phyloP scores from a whole-genome alignment of 129 eudicot species.

The Tagetes patula region DNA sequence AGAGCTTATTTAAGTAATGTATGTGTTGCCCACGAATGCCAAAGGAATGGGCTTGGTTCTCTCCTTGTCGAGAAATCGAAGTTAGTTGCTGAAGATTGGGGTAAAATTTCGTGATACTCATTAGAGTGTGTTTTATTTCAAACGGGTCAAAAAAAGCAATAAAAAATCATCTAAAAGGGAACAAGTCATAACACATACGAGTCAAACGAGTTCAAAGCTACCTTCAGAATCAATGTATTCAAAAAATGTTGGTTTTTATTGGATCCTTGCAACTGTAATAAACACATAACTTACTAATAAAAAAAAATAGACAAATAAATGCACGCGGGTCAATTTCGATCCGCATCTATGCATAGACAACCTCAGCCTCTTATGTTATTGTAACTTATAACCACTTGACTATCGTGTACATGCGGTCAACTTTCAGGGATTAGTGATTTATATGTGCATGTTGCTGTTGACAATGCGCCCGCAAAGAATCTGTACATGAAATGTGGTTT shows the following conservation, averaged over 20 bases:
- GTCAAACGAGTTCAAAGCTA: neutral
- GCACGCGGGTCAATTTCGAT: neutral
- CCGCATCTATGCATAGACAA: neutral
- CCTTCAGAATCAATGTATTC: neutral
- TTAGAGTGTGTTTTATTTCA: neutral
- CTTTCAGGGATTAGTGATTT: slow-evolving; percentile 82
- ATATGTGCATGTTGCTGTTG: slow-evolving; percentile 91
- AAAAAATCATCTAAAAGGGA: slow-evolving; percentile 4
- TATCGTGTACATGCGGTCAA: slow-evolving; percentile 6
- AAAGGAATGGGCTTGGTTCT: slow-evolving; percentile 72
- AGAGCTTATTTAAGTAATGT: slow-evolving; percentile 90
- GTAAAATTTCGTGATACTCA: slow-evolving; percentile 35
- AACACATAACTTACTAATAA: neutral
- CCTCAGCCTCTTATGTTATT: neutral
- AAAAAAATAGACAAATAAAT: neutral
- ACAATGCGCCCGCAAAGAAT: slow-evolving; percentile 79
- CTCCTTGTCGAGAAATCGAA: slow-evolving; percentile 58
- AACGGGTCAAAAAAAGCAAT: slow-evolving; percentile 2
- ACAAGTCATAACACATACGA: neutral
- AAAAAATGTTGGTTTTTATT: neutral
- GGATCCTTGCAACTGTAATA: no score
- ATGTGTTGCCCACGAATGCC: slow-evolving; percentile 85
- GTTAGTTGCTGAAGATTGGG: slow-evolving; percentile 77
- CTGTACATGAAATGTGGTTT: slow-evolving; percentile 83
- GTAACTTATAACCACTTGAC: neutral